phyloP scores from a whole-genome alignment of 2,329 filamentous ascomycete species.

The Xylariaceae sp. region DNA sequence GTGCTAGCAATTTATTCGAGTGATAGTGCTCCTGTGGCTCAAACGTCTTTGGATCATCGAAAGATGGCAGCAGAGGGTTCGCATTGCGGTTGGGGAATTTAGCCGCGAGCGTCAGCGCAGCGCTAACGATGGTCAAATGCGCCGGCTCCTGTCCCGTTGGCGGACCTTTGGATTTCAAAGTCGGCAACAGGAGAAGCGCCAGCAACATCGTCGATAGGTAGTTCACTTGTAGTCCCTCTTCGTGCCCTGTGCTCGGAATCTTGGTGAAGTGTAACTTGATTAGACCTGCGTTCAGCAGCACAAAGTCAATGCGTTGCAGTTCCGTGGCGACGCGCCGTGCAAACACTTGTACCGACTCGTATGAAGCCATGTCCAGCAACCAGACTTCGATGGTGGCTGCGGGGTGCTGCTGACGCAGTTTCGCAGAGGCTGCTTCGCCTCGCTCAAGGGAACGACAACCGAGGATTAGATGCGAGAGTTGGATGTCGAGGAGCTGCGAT shows the following conservation, averaged over 20 bases:
- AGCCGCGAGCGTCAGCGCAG: constrained; percentile 10
- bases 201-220: constrained; percentile 28
- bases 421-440: constrained; percentile 49
- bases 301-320: constrained; percentile 24
- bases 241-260: constrained; percentile 23
- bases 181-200: constrained; percentile 20
- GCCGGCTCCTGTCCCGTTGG: constrained; percentile 1
- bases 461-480: constrained; percentile 52
- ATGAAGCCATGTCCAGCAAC: constrained; percentile 55
- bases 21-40: not conserved
- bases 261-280: not conserved
- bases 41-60: constrained; percentile 31
- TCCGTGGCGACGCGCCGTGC: constrained; percentile 41
- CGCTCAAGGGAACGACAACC: constrained; percentile 51
- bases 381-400: constrained; percentile 53
- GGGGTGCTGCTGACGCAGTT: constrained; percentile 40
- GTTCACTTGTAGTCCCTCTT: constrained; percentile 26
- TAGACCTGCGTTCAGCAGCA: constrained; percentile 28
- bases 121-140: constrained; percentile 21
- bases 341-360: constrained; percentile 52
- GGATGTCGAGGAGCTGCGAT: constrained; percentile 46
- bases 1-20: constrained; percentile 40
- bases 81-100: constrained; percentile 8
- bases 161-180: constrained; percentile 16
- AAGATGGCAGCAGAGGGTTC: constrained; percentile 15